Conservation (phyloP, 371 early-diverging fungal species). For the Mucor ambiguus region DNA sequence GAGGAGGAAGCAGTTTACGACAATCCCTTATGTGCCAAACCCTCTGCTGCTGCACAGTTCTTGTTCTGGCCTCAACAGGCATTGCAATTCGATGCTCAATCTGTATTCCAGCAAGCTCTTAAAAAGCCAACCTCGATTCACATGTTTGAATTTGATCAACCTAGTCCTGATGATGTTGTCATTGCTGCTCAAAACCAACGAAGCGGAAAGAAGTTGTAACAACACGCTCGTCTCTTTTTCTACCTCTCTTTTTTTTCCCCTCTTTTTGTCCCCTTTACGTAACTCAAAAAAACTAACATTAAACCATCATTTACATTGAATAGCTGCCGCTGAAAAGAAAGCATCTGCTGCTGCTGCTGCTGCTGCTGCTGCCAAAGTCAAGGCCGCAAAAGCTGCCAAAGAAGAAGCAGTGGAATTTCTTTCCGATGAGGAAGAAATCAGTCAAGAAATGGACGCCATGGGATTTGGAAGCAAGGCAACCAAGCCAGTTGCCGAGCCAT, state of each 20-base stretch:
- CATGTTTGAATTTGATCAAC: constrained; percentile 71
- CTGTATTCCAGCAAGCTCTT: constrained; percentile 32
- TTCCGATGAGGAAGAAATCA: constrained; percentile 47
- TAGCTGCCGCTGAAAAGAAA: constrained; percentile 20
- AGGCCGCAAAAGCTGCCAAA: constrained; percentile 15
- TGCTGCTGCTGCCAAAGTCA: constrained; percentile 9
- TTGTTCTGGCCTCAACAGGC: constrained; percentile 35
- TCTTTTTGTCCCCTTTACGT: constrained; percentile 7
- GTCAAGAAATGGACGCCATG: constrained; percentile 56
- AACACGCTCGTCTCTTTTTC: not conserved
- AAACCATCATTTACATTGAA: not conserved
- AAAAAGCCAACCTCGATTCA: constrained; percentile 24
- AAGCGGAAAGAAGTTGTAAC: constrained; percentile 19
- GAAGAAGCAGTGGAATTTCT: constrained; percentile 52
- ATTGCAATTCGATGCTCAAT: constrained; percentile 18
- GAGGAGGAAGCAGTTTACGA: not conserved
- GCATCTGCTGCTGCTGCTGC: not conserved
- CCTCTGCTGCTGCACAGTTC: constrained; percentile 52
- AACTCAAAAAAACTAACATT: not conserved
- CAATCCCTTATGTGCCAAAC: constrained; percentile 42
- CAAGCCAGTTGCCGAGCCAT: constrained; percentile 38
- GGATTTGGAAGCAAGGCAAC: constrained; percentile 33
- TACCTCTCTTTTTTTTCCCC: not conserved
- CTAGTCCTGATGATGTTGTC: constrained; percentile 87
- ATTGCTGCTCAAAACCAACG: constrained; percentile 62